Base-by-base conservation (phyloP, 306 rosid genomes). In the Aeschynomene evenia region DNA sequence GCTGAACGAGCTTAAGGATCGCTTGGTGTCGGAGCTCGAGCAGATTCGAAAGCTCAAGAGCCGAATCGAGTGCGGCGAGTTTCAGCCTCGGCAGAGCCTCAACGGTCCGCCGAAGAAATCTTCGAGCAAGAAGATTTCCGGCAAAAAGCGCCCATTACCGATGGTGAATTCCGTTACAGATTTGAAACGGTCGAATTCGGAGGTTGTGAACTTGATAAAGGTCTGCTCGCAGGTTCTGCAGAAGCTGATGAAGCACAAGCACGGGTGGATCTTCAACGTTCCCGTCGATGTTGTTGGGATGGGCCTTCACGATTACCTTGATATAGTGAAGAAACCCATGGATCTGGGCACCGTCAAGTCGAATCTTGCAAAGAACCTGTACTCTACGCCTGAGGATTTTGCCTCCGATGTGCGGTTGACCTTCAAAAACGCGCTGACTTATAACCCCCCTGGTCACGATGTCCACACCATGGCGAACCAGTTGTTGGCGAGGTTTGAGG, bases 291-390 rank as follows among this genome's bases (percentile, higher is more conserved):
- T 75, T 1, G 73, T 60, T 0, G 83, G 85, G 0, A 23, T 85
- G 88, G 83, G 84, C 16, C 95, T 95, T 55, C 99, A 95, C 64
- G 99, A 95, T 82, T 95, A 95, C 68, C 16, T 78, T 6, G 95
- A 91, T 24, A 91, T 91, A 36, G 77, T 95, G 18, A 95, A 91
- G 81, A 68, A 58, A 9, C 99, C 99, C 0, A 95, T 95, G 97
- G 99, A 95, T 95, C 93, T 95, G 3, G 99, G 99, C 1, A 79
- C 97, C 0, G 92, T 95, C 19, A 89, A 89, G 66, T 23, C 83
- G 3, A 85, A 81, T 55, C 94, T 91, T 0, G 54, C 82, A 0
- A 84, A 79, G 23, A 79, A 80, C 56, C 10, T 39, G 3, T 95
- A 91, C 16, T 7, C 74, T 0, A 74, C 89, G 5, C 92, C 97